Evolutionary conservation across 768 basidiomycete species (phyloP).

Genomic region (Lyophyllum shimeji): DNA sequence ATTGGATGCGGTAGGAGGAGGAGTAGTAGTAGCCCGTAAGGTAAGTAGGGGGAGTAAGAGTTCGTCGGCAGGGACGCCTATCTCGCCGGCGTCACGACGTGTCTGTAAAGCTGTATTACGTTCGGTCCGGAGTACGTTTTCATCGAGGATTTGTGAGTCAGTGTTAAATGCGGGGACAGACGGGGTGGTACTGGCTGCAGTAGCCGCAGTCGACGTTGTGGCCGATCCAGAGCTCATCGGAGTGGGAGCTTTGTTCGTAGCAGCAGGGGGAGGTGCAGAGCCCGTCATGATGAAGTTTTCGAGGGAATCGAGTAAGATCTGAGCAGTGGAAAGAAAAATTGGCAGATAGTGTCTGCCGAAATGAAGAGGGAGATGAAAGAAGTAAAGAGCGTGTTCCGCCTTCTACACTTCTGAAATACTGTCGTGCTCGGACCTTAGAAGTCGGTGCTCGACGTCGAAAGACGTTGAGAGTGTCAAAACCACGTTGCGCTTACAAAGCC

Average conservation of each 20-base stretch:
- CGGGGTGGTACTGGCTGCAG: not conserved
- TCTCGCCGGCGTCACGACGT: not conserved
- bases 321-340: not conserved
- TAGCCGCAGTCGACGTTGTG: not conserved
- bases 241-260: slow-evolving; percentile 4
- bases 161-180: not conserved
- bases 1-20: not conserved
- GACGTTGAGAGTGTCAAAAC: not conserved
- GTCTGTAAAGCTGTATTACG: not conserved
- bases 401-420: too few relatives aligned
- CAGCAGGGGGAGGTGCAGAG: slow-evolving; percentile 4
- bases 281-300: slow-evolving; percentile 4
- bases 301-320: not conserved
- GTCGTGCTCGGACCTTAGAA: not conserved
- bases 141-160: slow-evolving; percentile 1
- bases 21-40: not conserved
- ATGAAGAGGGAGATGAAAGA: too few relatives aligned
- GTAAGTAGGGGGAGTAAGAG: not conserved
- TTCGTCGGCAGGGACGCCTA: not conserved
- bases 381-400: too few relatives aligned
- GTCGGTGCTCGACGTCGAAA: not conserved
- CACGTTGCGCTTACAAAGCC: not conserved
- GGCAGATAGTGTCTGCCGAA: too few relatives aligned
- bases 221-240: not conserved
- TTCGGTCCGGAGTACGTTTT: not conserved